These are phyloP conservation scores for Xenosphaeropsis pyriputrescens DNA, from an alignment of 2,329 filamentous ascomycete genomes.

Conservation along the genomic window DNA sequence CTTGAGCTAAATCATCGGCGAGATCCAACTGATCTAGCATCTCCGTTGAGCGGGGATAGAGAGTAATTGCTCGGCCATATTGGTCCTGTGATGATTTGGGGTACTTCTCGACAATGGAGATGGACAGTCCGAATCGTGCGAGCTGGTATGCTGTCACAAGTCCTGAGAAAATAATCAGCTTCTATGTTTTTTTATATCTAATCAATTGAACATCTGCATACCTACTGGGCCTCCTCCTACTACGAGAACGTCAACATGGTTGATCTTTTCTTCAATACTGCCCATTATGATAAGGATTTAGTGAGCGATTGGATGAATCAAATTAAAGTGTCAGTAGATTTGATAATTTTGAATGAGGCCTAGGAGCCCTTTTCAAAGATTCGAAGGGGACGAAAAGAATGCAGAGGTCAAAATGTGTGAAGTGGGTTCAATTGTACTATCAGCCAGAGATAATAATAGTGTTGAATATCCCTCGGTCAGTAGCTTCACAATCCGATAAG, in stretches of 20 bases:
- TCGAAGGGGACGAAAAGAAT: too few species aligned
- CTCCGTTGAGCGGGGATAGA: constrained; percentile 34
- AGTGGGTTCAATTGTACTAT: too few species aligned
- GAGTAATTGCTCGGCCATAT: constrained; percentile 38
- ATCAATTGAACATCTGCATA: constrained; percentile 7
- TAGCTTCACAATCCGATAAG: too few species aligned
- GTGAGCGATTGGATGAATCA: background rate
- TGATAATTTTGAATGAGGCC: too few species aligned
- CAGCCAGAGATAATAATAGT: too few species aligned
- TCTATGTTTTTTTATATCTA: background rate
- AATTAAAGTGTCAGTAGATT: too few species aligned
- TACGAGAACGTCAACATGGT: constrained; percentile 21
- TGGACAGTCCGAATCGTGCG: constrained; percentile 21
- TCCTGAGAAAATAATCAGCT: constrained; percentile 4
- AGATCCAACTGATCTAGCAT: constrained; percentile 36
- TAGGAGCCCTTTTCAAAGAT: too few species aligned
- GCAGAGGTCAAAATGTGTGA: too few species aligned
- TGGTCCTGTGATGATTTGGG: constrained; percentile 30
- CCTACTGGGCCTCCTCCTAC: constrained; percentile 30
- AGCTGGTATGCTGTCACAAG: constrained; percentile 30
- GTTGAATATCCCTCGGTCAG: too few species aligned
- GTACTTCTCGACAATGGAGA: constrained; percentile 32
- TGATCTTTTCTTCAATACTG: constrained; percentile 7
- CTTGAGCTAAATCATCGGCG: constrained; percentile 31
- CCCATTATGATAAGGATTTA: constrained; percentile 4